Base-by-base conservation (phyloP, 345 rosid species). In the Acer yangbiense region DNA sequence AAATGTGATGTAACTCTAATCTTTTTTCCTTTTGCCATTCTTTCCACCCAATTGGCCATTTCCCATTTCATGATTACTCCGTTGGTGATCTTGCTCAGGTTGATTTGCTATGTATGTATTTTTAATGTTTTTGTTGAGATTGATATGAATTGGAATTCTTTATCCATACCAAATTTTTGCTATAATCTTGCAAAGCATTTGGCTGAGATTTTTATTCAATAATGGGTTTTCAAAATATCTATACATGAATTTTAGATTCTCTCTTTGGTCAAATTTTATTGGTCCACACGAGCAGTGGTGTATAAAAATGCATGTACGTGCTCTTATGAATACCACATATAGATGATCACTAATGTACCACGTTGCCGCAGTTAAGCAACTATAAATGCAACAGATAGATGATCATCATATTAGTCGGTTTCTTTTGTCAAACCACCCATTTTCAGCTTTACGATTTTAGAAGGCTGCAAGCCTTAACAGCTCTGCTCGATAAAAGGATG, bases 21-120 rank as follows among this genome's bases (percentile, higher is more conserved):
- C 16, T 29, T 39, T 46, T 68, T 68, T 48, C 70, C 77, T 79
- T 43, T 52, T 65, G 43, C 69, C 18, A 29, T 39, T 75, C 69
- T 65, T 84, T 77, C 79, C 89, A 94, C 97, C 93, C 97, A 67
- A 79, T 85, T 79, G 97, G 96, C 73, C 81, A 80, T 57, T 86
- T 93, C 76, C 93, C 93, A 68, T 86, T 95, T 82, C 92, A 97
- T 44, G 99, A 95, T 81, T 93, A 92, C 85, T 97, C 97, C 69
- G 77, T 84, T 27, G 99, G 97, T 16, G 96, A 93, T 86, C 97
- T 95, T 82, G 98, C 98, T 72, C 98, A 92, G 98, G 97, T 95
- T 83, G 61, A 68, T 79, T 50, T 60, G 7, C 67, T 25, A 63
- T 41, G 52, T 4, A 23, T 58, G 27, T 67, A 18, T 48, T 50